Conservation (phyloP, 306 rosid genomes). For the Fagus sylvatica region DNA sequence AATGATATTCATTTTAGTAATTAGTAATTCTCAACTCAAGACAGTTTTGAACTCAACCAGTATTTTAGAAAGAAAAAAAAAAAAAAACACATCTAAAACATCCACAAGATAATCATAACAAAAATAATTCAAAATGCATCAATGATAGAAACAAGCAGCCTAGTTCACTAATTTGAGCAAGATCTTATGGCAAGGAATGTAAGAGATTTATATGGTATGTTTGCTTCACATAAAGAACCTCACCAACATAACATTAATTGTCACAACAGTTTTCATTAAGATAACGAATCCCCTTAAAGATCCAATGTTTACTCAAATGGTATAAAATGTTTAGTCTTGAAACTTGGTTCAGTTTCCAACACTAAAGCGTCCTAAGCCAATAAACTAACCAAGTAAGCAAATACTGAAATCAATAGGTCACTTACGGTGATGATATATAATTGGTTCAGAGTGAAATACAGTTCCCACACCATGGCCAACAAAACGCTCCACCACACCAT, state of each 20-base stretch:
- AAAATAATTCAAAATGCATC: background rate
- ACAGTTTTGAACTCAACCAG: background rate
- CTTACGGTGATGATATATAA: conserved; percentile 79
- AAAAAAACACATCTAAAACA: background rate
- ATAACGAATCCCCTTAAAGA: background rate
- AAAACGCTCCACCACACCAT: conserved; percentile 86
- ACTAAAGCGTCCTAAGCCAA: background rate
- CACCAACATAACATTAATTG: background rate
- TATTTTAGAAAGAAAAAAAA: background rate
- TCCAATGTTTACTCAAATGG: background rate
- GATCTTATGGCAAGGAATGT: background rate
- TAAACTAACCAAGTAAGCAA: background rate
- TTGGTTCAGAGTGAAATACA: conserved; percentile 89
- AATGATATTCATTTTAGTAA: background rate
- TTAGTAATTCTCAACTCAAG: background rate
- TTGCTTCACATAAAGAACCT: background rate
- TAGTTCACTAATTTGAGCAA: background rate
- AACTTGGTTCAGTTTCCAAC: too few relatives aligned
- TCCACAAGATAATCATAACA: background rate
- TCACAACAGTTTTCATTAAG: background rate
- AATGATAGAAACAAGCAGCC: background rate
- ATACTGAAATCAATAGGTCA: conserved; percentile 7
- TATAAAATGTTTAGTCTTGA: background rate
- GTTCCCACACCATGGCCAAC: conserved; percentile 99
- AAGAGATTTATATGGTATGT: background rate